phyloP scores from a whole-genome alignment of 805 yeast species.

The Hemisphaericaspora nanyangensis region DNA sequence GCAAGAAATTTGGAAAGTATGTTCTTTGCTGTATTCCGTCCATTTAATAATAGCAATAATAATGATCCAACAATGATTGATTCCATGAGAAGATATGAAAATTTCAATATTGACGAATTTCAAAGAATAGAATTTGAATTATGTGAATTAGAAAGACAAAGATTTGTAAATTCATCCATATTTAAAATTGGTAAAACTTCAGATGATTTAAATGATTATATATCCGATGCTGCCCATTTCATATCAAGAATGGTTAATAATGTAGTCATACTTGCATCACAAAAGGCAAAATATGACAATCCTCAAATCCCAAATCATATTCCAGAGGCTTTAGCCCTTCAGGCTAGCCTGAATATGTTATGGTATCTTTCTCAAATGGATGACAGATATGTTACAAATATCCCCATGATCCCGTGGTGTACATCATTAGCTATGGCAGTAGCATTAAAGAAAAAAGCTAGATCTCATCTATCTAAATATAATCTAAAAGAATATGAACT shows the following conservation, averaged over 20 bases:
- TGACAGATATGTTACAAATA: conserved; percentile 16
- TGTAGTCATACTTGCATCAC: conserved; percentile 20
- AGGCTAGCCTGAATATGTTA: conserved; percentile 24
- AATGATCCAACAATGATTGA: conserved; percentile 9
- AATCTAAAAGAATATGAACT: conserved; percentile 5
- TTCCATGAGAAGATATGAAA: conserved; percentile 13
- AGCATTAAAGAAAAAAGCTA: conserved; percentile 17
- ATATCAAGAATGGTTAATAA: conserved; percentile 26
- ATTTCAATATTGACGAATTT: conserved; percentile 23
- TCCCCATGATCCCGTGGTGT: conserved; percentile 26
- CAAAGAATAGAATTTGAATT: conserved; percentile 22
- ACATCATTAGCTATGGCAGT: conserved; percentile 24
- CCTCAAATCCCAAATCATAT: conserved; percentile 16
- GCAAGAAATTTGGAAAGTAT: conserved; percentile 23
- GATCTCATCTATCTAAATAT: conserved; percentile 2
- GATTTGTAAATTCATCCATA: neutral
- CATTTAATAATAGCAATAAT: conserved; percentile 17
- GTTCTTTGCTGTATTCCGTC: conserved; percentile 20
- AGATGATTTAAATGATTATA: conserved; percentile 11
- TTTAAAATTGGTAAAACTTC: neutral
- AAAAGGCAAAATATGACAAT: conserved; percentile 24
- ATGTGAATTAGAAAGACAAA: conserved; percentile 18
- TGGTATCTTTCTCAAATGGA: conserved; percentile 19
- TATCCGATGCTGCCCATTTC: conserved; percentile 19
- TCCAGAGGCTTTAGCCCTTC: conserved; percentile 19